Percentiles rank a stretch among this genome's conserved stretches.
These are phyloP conservation scores for Cyphellophora attinorum DNA, from an alignment of 2,329 filamentous ascomycete genomes.

Conservation along the genomic window DNA sequence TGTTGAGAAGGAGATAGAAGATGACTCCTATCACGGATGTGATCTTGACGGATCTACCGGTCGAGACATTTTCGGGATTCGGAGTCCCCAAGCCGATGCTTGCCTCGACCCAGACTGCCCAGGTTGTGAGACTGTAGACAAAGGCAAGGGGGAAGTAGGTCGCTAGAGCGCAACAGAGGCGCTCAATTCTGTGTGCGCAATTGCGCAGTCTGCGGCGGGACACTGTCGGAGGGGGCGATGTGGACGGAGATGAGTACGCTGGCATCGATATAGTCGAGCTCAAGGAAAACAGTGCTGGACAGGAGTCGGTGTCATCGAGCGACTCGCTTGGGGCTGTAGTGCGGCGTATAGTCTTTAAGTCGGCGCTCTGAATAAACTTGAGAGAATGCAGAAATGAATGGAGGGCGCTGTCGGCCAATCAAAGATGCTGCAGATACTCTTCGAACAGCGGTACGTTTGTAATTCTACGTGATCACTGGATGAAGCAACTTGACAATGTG, in stretches of 20 bases:
- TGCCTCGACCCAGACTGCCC: constrained; percentile 82
- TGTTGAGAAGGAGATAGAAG: constrained; percentile 72
- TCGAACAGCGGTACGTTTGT: too few species aligned
- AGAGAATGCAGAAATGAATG: too few species aligned
- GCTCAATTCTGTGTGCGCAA: constrained; percentile 52
- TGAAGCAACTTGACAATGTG: too few species aligned
- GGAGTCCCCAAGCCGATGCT: constrained; percentile 47
- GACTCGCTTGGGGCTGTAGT: too few species aligned
- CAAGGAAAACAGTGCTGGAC: background rate
- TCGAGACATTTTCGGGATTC: constrained; percentile 30
- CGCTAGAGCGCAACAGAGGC: constrained; percentile 68
- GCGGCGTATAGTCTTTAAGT: too few species aligned
- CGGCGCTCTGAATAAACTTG: too few species aligned
- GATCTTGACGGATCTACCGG: constrained; percentile 34
- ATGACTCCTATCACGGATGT: constrained; percentile 55
- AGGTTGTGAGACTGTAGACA: constrained; percentile 82
- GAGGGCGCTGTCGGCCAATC: too few species aligned
- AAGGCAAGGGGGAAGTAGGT: constrained; percentile 83
- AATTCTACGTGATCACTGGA: too few species aligned
- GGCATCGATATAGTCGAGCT: constrained; percentile 10
- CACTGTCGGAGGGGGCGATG: constrained; percentile 29
- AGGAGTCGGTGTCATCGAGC: too few species aligned
- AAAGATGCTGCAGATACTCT: too few species aligned
- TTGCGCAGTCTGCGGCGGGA: constrained; percentile 31
- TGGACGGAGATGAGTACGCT: constrained; percentile 19